A percentile compares a stretch with the other conserved stretches of the same genome.
Evolutionary conservation across 306 rosid genomes (phyloP).

Genomic region (Ziziphus jujuba): DNA sequence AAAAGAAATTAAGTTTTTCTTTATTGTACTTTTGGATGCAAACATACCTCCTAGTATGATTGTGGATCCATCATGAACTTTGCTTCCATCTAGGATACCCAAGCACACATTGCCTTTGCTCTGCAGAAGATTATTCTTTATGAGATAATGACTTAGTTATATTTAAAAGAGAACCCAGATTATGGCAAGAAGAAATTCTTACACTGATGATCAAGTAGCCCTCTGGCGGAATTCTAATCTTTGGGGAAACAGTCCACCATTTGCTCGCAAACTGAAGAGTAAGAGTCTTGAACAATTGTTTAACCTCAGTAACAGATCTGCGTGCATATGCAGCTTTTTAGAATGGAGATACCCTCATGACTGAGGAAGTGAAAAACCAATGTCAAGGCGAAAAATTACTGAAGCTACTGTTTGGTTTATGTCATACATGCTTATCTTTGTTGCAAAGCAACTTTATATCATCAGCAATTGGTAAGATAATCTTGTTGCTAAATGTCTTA

Average conservation of each 20-base stretch:
- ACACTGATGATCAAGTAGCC: slow-evolving; percentile 69
- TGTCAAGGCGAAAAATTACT: too few species aligned
- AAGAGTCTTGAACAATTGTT: slow-evolving; percentile 64
- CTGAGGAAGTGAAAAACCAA: too few species aligned
- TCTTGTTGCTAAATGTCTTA: too few species aligned
- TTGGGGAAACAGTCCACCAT: slow-evolving; percentile 67
- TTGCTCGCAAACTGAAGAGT: slow-evolving; percentile 64
- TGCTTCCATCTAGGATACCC: slow-evolving; percentile 74
- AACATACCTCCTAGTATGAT: slow-evolving; percentile 75
- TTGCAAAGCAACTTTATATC: too few species aligned
- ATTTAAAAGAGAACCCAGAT: too few species aligned
- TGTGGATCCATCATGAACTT: slow-evolving; percentile 65
- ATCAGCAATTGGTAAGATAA: too few species aligned
- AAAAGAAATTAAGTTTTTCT: neutral
- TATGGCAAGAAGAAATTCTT: slow-evolving; percentile 19
- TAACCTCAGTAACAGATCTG: slow-evolving; percentile 70
- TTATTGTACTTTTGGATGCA: neutral
- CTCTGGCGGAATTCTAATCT: slow-evolving; percentile 68
- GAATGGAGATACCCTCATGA: too few species aligned
- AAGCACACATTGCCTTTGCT: slow-evolving; percentile 78
- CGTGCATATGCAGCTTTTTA: neutral
- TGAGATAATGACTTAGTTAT: too few species aligned
- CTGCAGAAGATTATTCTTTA: slow-evolving; percentile 35
- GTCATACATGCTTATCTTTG: too few species aligned
- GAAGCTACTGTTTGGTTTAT: too few species aligned